Conservation (phyloP, 306 rosid genomes). For the Malus asiatica region DNA sequence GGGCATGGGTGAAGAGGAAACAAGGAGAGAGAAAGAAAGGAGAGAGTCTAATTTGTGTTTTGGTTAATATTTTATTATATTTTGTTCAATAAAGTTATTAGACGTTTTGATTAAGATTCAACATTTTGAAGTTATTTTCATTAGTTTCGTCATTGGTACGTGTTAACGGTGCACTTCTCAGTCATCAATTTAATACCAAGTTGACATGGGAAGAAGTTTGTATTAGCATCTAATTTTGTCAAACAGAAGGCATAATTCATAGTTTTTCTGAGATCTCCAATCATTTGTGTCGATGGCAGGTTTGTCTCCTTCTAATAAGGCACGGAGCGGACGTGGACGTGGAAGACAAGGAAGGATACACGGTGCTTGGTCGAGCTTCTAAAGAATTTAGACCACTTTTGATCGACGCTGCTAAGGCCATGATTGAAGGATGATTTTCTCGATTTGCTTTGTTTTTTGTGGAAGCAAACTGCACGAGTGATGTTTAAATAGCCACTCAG, state of each 20-base stretch:
- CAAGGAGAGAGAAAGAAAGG: no score
- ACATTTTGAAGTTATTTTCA: no score
- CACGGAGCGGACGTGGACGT: conserved; percentile 93
- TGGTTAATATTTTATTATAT: no score
- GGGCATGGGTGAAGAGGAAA: no score
- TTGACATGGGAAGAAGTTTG: neutral
- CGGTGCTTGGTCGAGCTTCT: conserved; percentile 82
- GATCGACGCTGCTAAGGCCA: conserved; percentile 81
- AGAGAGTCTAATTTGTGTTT: no score
- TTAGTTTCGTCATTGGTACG: neutral
- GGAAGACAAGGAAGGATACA: conserved; percentile 90
- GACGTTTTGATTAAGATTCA: no score
- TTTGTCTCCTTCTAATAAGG: conserved; percentile 71
- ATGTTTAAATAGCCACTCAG: neutral
- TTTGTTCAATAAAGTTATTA: no score
- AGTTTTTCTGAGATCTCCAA: neutral
- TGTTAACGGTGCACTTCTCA: neutral
- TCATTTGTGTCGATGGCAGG: conserved; percentile 30
- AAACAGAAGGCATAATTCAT: neutral
- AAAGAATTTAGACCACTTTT: conserved; percentile 48
- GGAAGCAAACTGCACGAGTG: neutral
- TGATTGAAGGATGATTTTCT: conserved; percentile 53
- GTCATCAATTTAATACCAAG: neutral
- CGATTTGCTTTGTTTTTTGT: neutral
- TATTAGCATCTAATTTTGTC: neutral